phyloP scores from a whole-genome alignment of 1,284 basidiomycete species.

The Ustilago nuda region DNA sequence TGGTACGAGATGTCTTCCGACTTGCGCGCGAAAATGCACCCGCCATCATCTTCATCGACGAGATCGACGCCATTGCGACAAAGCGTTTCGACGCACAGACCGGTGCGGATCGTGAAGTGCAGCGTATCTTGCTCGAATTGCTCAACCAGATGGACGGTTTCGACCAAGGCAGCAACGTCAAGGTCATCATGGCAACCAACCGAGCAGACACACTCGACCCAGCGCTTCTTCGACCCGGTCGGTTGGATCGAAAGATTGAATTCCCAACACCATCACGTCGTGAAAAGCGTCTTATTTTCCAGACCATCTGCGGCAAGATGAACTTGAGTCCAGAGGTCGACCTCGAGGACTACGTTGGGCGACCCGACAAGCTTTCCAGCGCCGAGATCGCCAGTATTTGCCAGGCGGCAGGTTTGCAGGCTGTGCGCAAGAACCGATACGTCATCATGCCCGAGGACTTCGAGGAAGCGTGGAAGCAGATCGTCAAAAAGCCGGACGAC shows the following conservation, averaged over 20 bases:
- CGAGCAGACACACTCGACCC: slow-evolving; percentile 75
- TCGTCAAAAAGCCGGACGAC: slow-evolving; percentile 67
- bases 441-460: slow-evolving; percentile 96
- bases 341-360: slow-evolving; percentile 96
- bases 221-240: slow-evolving; percentile 94
- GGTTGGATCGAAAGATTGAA: slow-evolving; percentile 98
- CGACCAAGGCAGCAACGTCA: slow-evolving; percentile 98
- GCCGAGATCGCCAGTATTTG: slow-evolving; percentile 96
- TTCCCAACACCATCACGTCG: slow-evolving; percentile 94
- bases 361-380: slow-evolving; percentile 93
- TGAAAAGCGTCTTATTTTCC: slow-evolving; percentile 97
- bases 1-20: slow-evolving; percentile 99
- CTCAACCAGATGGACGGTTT: slow-evolving; percentile 99
- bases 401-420: slow-evolving; percentile 97
- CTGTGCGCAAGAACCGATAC: slow-evolving; percentile 97
- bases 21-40: slow-evolving; percentile 97
- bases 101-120: slow-evolving; percentile 97
- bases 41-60: slow-evolving; percentile 99
- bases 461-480: slow-evolving; percentile 73
- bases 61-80: slow-evolving; percentile 98
- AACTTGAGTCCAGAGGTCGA: slow-evolving; percentile 98
- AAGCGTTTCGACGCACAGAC: slow-evolving; percentile 99
- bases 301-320: slow-evolving; percentile 97
- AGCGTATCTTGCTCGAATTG: slow-evolving; percentile 97
- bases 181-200: slow-evolving; percentile 73